Base-by-base conservation (phyloP, 2,329 filamentous ascomycete genomes). In the Shiraia bambusicola region DNA sequence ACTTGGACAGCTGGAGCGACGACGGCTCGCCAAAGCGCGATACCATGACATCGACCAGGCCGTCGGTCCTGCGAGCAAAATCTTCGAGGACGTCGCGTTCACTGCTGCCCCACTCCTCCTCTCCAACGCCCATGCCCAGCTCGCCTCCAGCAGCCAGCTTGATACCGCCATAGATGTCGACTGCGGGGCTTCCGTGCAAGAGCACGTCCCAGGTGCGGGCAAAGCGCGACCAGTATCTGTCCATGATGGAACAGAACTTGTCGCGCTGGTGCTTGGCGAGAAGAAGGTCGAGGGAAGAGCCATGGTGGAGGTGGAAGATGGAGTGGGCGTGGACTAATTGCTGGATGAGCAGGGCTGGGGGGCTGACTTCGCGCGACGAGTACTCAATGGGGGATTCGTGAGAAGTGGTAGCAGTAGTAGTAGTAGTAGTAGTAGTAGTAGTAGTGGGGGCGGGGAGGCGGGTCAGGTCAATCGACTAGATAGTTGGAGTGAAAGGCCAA, bases 21-120 rank as follows among this genome's bases (percentile, higher is more conserved):
- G 72, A 66, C 5, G 74, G 64, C 47, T 84, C 78, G 10, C 89
- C 92, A 66, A 94, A 97, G 54, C 87, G 84, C 30, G 88, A 90
- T 3, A 96, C 90, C 29, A 96, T 76, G 34, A 97, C 69, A 68
- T 98, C 93, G 5, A 95, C 80, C 28, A 98, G 76, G 1, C 93
- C 93, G 37, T 93, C 85, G 16, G 88, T 87, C 40, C 87, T 78
- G 8, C 77, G 78, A 1, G 89, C 82, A 48, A 95, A 82, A n/a
- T 89, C 89, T 67, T 97, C 92, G 1, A 98, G 74, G 0, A 97
- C 92, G 57, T 94, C 92, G 57, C 92, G 79, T 72, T 97, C 92
- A 24, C 90, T 90, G 63, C 92, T 96, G 4, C 92, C 92, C 66
- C 90, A 86, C 40, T 96, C 88, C 71, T 97, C 93, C 66, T 97